Evolutionary conservation across 441 rosid genomes (phyloP), one percentile per base, ranked within the genome.

Genomic region (Erysimum pusillum): DNA sequence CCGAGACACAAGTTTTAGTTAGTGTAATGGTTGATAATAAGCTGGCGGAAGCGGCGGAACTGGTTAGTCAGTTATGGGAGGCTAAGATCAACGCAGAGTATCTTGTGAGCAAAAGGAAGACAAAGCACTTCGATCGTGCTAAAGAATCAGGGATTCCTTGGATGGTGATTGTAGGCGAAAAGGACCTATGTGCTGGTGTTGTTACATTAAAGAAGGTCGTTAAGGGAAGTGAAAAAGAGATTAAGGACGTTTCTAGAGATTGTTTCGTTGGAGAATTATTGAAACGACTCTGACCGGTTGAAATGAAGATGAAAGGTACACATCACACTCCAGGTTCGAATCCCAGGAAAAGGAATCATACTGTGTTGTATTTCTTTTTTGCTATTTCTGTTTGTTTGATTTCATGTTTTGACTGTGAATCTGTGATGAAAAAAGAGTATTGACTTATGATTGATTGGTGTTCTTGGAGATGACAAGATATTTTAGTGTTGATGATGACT

Each of bases 121-220:
- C 46, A 63, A 91, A 90, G 85, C 92, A 86, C 81, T 83, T 72
- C 4, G 77, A 72, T 52, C 73, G 74, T 6, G 69, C 44, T 0
- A 72, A 8, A 28, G 63, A 42, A 2, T 72, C 74, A 22, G 49
- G 57, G 18, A 59, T 77, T 9, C 81, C 81, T 4, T 91, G 87
- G 91, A 85, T 90, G 96, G 88, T 91, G 7, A 81, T 93, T 0
- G 90, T 91, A 10, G 95, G 97, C 2, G 94, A 87, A 35, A 80
- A 76, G 25, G 97, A 89, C 76, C 79, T 89, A 61, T 86, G 78
- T 14, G 83, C 78, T 76, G 91, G 91, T 28, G 82, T 84, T 9
- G 94, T 93, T 15, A 88, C 82, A 71, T 35, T 91, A 69, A 93
- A 86, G 80, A 85, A 87, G 76, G 51, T 91, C 0, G 89, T 82